Evolutionary conservation across 495 filamentous ascomycete species (phyloP).

Genomic region (Massariosphaeria phaeospora): DNA sequence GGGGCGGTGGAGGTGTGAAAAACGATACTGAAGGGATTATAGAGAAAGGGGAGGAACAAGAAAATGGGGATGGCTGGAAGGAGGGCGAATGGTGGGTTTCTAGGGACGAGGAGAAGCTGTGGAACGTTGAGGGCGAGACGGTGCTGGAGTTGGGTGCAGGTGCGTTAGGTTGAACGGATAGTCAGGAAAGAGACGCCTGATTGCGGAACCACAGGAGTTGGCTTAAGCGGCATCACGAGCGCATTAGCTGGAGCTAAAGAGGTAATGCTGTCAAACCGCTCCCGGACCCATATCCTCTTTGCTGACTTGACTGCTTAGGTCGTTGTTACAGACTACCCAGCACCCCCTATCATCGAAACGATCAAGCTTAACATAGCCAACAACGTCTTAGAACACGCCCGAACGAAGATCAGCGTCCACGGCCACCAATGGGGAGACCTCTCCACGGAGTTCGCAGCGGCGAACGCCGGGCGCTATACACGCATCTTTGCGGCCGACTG

Average conservation of each 20-base stretch:
- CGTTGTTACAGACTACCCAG: conserved; percentile 74
- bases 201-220: conserved; percentile 56
- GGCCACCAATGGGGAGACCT: conserved; percentile 74
- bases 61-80: conserved; percentile 47
- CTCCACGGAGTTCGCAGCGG: conserved; percentile 49
- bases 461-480: conserved; percentile 52
- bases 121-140: conserved; percentile 49
- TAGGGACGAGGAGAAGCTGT: conserved; percentile 36
- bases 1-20: conserved; percentile 15
- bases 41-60: conserved; percentile 2
- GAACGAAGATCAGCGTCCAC: conserved; percentile 44
- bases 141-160: conserved; percentile 61
- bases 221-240: conserved; percentile 64
- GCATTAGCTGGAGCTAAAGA: conserved; percentile 57
- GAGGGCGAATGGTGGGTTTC: conserved; percentile 31
- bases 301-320: conserved; percentile 17
- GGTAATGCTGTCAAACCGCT: conserved; percentile 37
- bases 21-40: conserved; percentile 11
- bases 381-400: conserved; percentile 45
- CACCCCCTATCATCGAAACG: conserved; percentile 53
- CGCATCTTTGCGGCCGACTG: conserved; percentile 78
- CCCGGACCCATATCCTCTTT: neutral
- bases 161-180: conserved; percentile 37
- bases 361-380: conserved; percentile 56
- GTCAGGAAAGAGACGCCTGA: conserved; percentile 14